Evolutionary conservation across 805 yeast species (phyloP), one percentile per base, ranked within the genome.

Genomic region (Candida boidinii): DNA sequence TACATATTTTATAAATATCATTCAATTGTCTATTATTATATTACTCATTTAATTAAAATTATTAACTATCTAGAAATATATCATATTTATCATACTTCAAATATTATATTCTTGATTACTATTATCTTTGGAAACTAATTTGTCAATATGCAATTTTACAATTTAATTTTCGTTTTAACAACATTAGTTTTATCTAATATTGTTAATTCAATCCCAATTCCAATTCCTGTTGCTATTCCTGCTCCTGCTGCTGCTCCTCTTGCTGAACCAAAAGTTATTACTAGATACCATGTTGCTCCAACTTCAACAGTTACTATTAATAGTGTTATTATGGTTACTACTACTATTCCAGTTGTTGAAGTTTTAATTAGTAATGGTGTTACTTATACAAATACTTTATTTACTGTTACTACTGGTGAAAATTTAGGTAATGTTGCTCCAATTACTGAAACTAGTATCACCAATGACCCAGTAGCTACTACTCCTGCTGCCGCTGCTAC

Each of bases 311-410:
- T 51, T 7, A 48, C 58, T 7, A 42, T 39, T 8, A 42, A 45
- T 7, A 38, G 49, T 49, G 54, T 45, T 27, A 58, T 62, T 21
- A 68, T 73, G 1, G 73, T 70, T 26, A 69, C 76, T 11, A 54
- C 66, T 14, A 57, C 60, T 41, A 56, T 69, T 37, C 76, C 78
- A 17, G 65, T 75, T 14, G 77, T 73, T 24, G 68, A 70, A 40
- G 53, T 73, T 13, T 56, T 70, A 27, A 62, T 73, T 31, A 69
- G 73, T 7, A 62, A 68, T 45, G 76, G 73, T 30, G 68, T 57
- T 26, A 67, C 74, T 24, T 69, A 61, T 42, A 72, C 78, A 12
- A 46, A 49, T 37, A 73, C 79, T 17, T 48, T 61, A 34, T 56
- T 64, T 9, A 49, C 59, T 22, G 60, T 65, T 29, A 55, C 57